phyloP scores from a whole-genome alignment of 768 basidiomycete genomes.

The Tricholomella constricta region DNA sequence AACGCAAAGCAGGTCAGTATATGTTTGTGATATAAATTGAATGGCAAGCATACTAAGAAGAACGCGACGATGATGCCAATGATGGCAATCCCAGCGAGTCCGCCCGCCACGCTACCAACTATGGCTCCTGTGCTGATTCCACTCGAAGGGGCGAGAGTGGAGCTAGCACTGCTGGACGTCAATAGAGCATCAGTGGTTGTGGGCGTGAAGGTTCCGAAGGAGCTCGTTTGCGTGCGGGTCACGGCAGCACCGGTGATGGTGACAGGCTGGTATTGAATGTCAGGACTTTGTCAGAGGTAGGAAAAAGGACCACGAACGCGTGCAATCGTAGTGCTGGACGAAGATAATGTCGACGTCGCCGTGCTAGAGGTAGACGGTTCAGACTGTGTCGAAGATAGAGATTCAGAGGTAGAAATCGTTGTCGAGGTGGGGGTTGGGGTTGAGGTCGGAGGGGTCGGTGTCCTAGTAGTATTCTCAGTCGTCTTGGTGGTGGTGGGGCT shows the following conservation, averaged over 20 bases:
- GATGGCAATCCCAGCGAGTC: slow-evolving; percentile 38
- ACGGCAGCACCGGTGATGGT: slow-evolving; percentile 14
- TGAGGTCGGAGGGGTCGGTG: background rate
- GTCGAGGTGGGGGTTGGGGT: slow-evolving; percentile 10
- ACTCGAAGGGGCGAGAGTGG: slow-evolving; percentile 16
- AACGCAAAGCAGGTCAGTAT: slow-evolving; percentile 3
- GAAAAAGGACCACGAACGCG: slow-evolving; percentile 14
- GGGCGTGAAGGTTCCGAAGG: slow-evolving; percentile 17
- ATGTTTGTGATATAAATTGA: background rate
- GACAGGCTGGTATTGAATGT: slow-evolving; percentile 15
- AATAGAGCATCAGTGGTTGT: slow-evolving; percentile 14
- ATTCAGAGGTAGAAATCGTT: background rate
- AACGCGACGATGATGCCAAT: slow-evolving; percentile 40
- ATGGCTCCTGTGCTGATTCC: slow-evolving; percentile 42
- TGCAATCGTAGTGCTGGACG: slow-evolving; percentile 7
- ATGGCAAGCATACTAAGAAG: slow-evolving; percentile 36
- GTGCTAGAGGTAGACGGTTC: slow-evolving; percentile 1
- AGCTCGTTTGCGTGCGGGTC: slow-evolving; percentile 21
- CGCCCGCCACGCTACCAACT: slow-evolving; percentile 40
- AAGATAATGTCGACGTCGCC: slow-evolving; percentile 9
- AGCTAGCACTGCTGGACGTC: slow-evolving; percentile 18
- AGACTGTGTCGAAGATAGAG: background rate
- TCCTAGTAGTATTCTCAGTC: background rate
- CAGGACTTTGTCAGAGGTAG: background rate
- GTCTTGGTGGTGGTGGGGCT: background rate